phyloP scores from a whole-genome alignment of 176 grass and related monocot species.

The Bromus sterilis region DNA sequence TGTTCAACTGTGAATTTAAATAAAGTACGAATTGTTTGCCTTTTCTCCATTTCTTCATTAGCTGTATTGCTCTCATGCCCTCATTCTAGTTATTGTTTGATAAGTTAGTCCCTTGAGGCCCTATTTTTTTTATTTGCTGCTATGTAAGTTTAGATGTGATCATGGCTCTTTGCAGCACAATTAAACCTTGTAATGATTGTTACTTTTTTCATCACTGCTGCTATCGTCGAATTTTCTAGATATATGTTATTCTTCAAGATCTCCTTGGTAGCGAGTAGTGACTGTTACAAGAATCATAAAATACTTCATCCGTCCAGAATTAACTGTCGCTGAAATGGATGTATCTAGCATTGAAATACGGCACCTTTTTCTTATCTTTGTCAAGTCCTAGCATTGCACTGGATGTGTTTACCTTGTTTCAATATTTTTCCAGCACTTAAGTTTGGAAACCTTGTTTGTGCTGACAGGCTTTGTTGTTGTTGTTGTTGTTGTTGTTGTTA shows the following conservation, averaged over 20 bases:
- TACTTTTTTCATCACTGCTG: neutral
- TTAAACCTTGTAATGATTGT: neutral
- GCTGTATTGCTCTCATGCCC: neutral
- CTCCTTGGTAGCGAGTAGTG: neutral
- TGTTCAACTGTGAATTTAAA: neutral
- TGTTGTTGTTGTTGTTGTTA: no score
- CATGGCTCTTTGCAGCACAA: neutral
- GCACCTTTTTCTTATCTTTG: neutral
- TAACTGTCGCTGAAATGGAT: no score
- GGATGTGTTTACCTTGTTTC: neutral
- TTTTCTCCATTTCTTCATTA: neutral
- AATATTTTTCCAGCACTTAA: neutral
- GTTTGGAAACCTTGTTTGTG: neutral
- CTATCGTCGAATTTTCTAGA: neutral
- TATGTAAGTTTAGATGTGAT: neutral
- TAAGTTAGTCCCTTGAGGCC: neutral
- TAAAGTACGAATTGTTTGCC: neutral
- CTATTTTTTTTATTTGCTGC: neutral
- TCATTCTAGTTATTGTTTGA: neutral
- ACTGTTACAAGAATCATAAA: neutral
- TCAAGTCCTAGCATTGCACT: neutral
- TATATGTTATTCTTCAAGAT: neutral
- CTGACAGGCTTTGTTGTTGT: no score
- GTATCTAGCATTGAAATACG: no score
- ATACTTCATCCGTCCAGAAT: no score